phyloP scores from a whole-genome alignment of 331 rosid species.

The Saraca asoca region DNA sequence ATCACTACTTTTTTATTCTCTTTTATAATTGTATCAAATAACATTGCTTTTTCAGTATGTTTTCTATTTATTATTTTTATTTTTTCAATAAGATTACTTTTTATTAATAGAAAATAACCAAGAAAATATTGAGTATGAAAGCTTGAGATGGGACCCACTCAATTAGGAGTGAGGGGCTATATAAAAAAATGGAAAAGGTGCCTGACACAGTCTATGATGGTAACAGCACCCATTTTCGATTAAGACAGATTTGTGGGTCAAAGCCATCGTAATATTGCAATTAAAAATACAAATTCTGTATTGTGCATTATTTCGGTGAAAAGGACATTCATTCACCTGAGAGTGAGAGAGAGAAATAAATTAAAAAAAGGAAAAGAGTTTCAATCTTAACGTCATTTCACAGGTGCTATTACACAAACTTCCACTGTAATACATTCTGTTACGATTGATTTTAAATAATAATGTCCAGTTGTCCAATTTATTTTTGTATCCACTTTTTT shows the following conservation, averaged over 20 bases:
- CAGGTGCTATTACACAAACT: conserved; percentile 52
- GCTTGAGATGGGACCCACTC: no score
- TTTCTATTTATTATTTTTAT: no score
- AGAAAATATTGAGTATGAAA: no score
- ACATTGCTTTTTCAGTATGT: no score
- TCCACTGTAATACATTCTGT: conserved; percentile 48
- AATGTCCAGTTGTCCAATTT: background rate
- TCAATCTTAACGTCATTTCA: conserved; percentile 44
- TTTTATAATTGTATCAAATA: no score
- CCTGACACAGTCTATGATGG: conserved; percentile 26
- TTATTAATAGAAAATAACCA: no score
- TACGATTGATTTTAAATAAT: conserved; percentile 38
- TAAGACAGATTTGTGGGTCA: conserved; percentile 88
- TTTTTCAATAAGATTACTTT: no score
- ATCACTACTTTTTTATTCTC: no score
- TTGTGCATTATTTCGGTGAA: conserved; percentile 69
- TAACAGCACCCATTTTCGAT: conserved; percentile 46
- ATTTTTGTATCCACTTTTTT: no score
- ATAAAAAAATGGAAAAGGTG: conserved; percentile 39
- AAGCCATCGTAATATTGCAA: conserved; percentile 56
- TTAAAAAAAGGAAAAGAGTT: conserved; percentile 53
- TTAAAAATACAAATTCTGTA: conserved; percentile 56
- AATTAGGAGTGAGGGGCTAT: conserved; percentile 33
- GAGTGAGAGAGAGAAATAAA: conserved; percentile 39
- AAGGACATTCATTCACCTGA: conserved; percentile 76